Evolutionary conservation across 257 asterid genomes (phyloP).

Genomic region (Linderniella brevidens): DNA sequence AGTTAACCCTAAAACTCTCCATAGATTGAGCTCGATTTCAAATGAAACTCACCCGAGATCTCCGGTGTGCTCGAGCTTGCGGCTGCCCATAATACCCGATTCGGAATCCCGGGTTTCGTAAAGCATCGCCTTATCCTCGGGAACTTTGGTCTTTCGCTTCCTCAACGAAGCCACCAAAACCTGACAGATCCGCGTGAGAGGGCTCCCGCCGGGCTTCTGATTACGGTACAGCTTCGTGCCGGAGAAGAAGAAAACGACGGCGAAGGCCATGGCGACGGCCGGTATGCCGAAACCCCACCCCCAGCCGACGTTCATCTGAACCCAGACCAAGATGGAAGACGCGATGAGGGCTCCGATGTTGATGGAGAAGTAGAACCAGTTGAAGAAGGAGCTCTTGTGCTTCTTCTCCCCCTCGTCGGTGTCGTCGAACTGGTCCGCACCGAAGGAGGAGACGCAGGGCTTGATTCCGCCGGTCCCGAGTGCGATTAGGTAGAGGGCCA

Average conservation of each 20-base stretch:
- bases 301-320: conserved; percentile 48
- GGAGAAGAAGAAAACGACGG: conserved; percentile 38
- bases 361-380: conserved; percentile 49
- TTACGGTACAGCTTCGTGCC: conserved; percentile 39
- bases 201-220: conserved; percentile 62
- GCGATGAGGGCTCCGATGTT: conserved; percentile 51
- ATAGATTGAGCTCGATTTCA: no score
- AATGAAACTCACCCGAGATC: conserved; percentile 16
- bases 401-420: conserved; percentile 38
- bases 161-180: conserved; percentile 35
- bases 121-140: conserved; percentile 26
- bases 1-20: no score
- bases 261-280: conserved; percentile 43
- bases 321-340: conserved; percentile 30
- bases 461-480: conserved; percentile 56
- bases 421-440: conserved; percentile 59
- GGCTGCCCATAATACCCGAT: conserved; percentile 38
- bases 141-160: conserved; percentile 24
- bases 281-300: conserved; percentile 66
- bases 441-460: conserved; percentile 54
- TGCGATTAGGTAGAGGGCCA: conserved; percentile 45
- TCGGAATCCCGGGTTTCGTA: conserved; percentile 31
- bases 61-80: conserved; percentile 37
- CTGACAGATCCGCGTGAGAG: conserved; percentile 36
- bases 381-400: conserved; percentile 42